Conservation (phyloP, 2,329 filamentous ascomycete genomes). For the Colletotrichum musae region DNA sequence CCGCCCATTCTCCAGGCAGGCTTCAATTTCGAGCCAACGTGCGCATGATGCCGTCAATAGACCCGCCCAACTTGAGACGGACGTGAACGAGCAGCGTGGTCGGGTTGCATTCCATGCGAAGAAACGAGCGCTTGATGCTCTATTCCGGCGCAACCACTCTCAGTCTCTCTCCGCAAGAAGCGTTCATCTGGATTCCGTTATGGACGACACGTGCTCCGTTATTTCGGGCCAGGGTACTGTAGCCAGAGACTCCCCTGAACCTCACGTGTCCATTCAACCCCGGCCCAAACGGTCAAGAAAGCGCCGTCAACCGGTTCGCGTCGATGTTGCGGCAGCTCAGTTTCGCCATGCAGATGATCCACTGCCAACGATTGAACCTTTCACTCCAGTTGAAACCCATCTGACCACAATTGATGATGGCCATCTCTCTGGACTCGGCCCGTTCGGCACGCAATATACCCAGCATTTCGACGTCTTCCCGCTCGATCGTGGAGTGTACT, state of each 20-base stretch:
- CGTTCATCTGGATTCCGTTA: conserved; percentile 22
- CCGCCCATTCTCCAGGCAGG: conserved; percentile 40
- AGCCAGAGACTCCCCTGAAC: conserved; percentile 15
- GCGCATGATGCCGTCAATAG: conserved; percentile 44
- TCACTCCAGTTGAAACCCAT: conserved; percentile 29
- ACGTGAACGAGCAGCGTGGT: conserved; percentile 52
- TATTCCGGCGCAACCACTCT: conserved; percentile 58
- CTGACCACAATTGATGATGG: conserved; percentile 19
- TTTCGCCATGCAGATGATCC: conserved; percentile 69
- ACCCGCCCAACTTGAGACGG: conserved; percentile 71
- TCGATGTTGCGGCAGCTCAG: conserved; percentile 67
- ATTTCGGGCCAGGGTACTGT: conserved; percentile 14
- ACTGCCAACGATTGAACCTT: conserved; percentile 48
- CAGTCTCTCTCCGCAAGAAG: conserved; percentile 40
- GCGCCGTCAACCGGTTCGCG: conserved; percentile 55
- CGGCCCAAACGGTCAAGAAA: conserved; percentile 57
- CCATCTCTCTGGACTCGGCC: conserved; percentile 62
- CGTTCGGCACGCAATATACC: conserved; percentile 73
- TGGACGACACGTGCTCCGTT: conserved; percentile 31
- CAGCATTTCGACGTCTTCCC: conserved; percentile 75
- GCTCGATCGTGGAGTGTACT: conserved; percentile 68
- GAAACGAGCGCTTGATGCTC: conserved; percentile 69
- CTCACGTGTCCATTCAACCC: not conserved
- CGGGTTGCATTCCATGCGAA: conserved; percentile 61
- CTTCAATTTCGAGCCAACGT: conserved; percentile 26